A percentile compares a stretch with the other conserved stretches of the same genome.
Conservation (phyloP, 352 stramenopile genomes). For the Globisporangium recalcitrans region DNA sequence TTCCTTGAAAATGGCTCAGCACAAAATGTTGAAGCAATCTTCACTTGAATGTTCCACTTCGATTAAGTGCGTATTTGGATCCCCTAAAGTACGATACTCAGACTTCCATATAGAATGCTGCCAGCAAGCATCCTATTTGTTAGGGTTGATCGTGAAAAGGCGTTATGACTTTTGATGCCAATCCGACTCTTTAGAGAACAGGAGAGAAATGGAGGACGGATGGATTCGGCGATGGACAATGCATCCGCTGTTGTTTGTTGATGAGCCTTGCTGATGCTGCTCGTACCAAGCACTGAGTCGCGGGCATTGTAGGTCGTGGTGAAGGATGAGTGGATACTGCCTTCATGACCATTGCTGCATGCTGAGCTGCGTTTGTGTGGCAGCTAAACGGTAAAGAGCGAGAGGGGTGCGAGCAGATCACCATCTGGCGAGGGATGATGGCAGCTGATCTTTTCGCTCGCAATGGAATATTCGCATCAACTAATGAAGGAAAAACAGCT, state of each 20-base stretch:
- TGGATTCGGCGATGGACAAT: background rate
- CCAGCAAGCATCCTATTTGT: background rate
- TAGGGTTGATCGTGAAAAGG: background rate
- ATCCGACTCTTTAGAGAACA: background rate
- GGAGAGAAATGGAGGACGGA: background rate
- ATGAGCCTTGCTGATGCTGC: background rate
- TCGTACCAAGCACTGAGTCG: background rate
- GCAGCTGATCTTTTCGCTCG: conserved; percentile 1
- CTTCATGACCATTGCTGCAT: background rate
- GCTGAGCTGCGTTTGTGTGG: background rate
- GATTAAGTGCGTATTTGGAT: background rate
- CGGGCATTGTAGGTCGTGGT: background rate
- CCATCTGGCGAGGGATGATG: background rate
- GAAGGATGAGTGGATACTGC: background rate
- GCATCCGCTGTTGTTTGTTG: too few relatives aligned
- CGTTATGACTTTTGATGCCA: background rate
- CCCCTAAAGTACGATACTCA: background rate
- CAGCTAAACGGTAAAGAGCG: background rate
- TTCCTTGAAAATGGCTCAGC: background rate
- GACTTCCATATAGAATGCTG: background rate
- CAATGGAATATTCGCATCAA: background rate
- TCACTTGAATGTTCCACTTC: background rate
- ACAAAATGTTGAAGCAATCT: background rate
- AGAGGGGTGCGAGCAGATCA: background rate
- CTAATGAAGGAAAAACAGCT: background rate